These are phyloP conservation scores for Boletus chippewaensis DNA, from an alignment of 1,284 basidiomycete species.

Conservation along the genomic window DNA sequence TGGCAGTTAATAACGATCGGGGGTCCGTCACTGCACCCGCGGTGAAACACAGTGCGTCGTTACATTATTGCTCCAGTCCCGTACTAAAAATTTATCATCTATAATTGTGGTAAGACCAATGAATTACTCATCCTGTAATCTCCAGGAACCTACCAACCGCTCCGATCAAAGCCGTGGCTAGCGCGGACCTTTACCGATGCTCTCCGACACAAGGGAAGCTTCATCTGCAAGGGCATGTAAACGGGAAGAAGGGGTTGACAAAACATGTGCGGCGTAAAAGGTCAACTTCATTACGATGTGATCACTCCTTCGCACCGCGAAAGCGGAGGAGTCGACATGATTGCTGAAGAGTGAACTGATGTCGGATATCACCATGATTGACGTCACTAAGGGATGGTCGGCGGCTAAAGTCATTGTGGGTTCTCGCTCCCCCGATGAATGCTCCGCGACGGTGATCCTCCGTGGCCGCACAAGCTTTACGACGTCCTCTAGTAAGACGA, in stretches of 20 bases:
- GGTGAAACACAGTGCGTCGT: background rate
- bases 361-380: slow-evolving; percentile 28
- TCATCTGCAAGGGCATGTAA: slow-evolving; percentile 42
- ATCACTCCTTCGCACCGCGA: slow-evolving; percentile 3
- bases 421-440: slow-evolving; percentile 5
- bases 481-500: slow-evolving; percentile 49
- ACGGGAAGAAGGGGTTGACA: slow-evolving; percentile 27
- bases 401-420: background rate
- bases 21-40: background rate
- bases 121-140: background rate
- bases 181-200: slow-evolving; percentile 7
- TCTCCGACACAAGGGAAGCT: slow-evolving; percentile 25
- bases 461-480: slow-evolving; percentile 44
- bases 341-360: slow-evolving; percentile 20
- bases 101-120: background rate
- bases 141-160: slow-evolving; percentile 1
- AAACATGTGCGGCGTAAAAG: slow-evolving; percentile 42
- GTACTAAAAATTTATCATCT: background rate
- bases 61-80: background rate
- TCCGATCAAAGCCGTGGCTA: background rate
- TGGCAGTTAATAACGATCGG: no score
- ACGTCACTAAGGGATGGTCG: slow-evolving; percentile 19
- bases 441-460: slow-evolving; percentile 30
- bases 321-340: background rate
- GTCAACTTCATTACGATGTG: slow-evolving; percentile 18